Conservation (phyloP, 2,329 filamentous ascomycete genomes). For the Ophiognomonia clavigignenti-juglandacearum region DNA sequence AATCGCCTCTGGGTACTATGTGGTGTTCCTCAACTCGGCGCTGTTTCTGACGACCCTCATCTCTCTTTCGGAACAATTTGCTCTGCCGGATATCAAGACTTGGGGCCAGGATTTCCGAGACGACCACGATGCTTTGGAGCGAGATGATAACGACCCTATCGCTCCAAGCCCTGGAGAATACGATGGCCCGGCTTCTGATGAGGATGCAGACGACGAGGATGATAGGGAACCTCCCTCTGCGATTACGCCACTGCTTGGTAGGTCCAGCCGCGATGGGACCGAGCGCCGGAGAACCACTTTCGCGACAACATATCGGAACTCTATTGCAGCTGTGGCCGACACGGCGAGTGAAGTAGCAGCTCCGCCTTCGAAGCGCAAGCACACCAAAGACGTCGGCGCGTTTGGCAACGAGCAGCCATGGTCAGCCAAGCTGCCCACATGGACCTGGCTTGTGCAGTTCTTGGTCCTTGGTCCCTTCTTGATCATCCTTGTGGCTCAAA, state of each 20-base stretch:
- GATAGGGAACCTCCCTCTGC: conserved; percentile 38
- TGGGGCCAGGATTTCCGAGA: conserved; percentile 58
- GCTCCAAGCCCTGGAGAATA: conserved; percentile 34
- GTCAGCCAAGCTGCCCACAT: conserved; percentile 73
- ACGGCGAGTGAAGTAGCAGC: conserved; percentile 10
- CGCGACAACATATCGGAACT: conserved; percentile 50
- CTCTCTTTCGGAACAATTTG: conserved; percentile 75
- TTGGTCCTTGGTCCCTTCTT: conserved; percentile 73
- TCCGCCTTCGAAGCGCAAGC: conserved; percentile 9
- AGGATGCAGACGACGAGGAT: conserved; percentile 28
- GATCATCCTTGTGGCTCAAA: conserved; percentile 71
- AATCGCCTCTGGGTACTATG: conserved; percentile 72
- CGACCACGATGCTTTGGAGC: conserved; percentile 34
- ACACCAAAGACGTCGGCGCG: conserved; percentile 27
- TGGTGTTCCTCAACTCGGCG: conserved; percentile 74
- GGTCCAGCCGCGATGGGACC: conserved; percentile 22
- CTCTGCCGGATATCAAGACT: conserved; percentile 64
- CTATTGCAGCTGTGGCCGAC: conserved; percentile 31
- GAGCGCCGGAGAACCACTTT: conserved; percentile 41
- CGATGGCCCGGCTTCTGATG: conserved; percentile 24
- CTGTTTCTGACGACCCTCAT: conserved; percentile 71
- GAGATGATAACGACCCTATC: conserved; percentile 35
- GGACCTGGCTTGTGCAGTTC: conserved; percentile 86
- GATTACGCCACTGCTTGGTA: conserved; percentile 44
- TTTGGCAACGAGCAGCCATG: conserved; percentile 78